Evolutionary conservation across 1,284 basidiomycete genomes (phyloP), one percentile per base, ranked within the genome.

Genomic region (Boletus smithii): DNA sequence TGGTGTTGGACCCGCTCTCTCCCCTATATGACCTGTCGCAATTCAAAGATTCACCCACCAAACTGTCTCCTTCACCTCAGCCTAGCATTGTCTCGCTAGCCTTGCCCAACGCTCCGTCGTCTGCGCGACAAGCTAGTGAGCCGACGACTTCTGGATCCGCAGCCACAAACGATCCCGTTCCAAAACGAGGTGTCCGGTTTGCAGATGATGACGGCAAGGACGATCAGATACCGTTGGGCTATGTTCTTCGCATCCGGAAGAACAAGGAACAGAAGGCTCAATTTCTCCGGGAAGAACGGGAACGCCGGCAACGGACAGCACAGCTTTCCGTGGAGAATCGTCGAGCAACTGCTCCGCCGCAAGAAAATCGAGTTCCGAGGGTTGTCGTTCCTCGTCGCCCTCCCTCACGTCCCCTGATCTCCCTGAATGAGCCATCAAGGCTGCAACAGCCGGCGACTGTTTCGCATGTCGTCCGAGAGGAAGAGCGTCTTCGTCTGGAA

Each of bases 181-280:
- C 74, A 30, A 81, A 76, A 64, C 76, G 75, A 40, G 81, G 78
- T n/a, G 85, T 88, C 5, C 79, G 82, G 22, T 88, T 88, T 54
- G 80, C 75, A 23, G 81, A 83, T 55, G 75, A 80, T 57, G 75
- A 77, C 46, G 65, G 63, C 52, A 83, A 80, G 55, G 81, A 85
- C 24, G 85, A 87, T 55, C 70, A 72, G 41, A 72, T 86, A 54
- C 87, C 86, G 0, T 69, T 87, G 31, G 79, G 77, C 18, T 80
- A 88, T 59, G 75, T 83, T 30, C 68, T 85, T 58, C 80, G 84
- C 41, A 74, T 77, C 60, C 81, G 79, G 69, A 81, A 83, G 69
- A 79, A 79, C 56, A 79, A 80, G 41, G 83, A 85, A 62, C 79
- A 85, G 66, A 87, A 86, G 67, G 80, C 77, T 37, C 74, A 67